Evolutionary conservation across 1,139 yeast genomes (phyloP).

Genomic region (Zhuliangozyma blackwelliae): DNA sequence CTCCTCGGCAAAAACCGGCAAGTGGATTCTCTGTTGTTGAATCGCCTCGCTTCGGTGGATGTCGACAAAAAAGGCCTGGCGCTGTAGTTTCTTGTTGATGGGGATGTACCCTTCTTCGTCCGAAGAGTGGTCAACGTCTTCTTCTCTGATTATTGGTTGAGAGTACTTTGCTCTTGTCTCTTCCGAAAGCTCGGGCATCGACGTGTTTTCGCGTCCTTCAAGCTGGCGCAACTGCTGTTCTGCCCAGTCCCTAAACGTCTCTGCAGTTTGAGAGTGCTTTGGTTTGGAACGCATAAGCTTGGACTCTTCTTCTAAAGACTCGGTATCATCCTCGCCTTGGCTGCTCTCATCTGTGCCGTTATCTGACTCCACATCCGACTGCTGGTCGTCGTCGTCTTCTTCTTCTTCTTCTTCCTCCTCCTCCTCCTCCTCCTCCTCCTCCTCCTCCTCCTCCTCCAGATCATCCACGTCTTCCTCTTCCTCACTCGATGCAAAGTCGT

Average conservation of each 20-base stretch:
- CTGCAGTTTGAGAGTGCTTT: constrained; percentile 39
- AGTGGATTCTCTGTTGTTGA: constrained; percentile 59
- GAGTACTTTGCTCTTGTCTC: constrained; percentile 43
- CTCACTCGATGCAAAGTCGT: constrained; percentile 30
- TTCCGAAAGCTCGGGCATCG: constrained; percentile 48
- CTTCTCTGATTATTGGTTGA: constrained; percentile 46
- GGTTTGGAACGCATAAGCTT: constrained; percentile 36
- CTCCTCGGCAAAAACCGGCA: constrained; percentile 91
- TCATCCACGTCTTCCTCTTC: constrained; percentile 17
- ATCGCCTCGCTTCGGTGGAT: constrained; percentile 63
- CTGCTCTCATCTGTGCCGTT: too few species aligned
- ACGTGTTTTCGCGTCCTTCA: constrained; percentile 53
- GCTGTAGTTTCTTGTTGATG: constrained; percentile 46
- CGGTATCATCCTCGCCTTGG: constrained; percentile 14
- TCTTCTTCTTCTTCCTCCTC: constrained; percentile 15
- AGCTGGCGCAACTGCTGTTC: constrained; percentile 50
- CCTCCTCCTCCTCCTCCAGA: constrained; percentile 13
- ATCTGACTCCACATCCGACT: constrained; percentile 12
- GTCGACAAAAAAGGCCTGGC: constrained; percentile 67
- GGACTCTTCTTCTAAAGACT: constrained; percentile 23
- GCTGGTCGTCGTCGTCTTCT: constrained; percentile 16
- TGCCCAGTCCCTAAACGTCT: constrained; percentile 59
- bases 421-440: constrained; percentile 14
- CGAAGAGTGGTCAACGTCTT: constrained; percentile 60
- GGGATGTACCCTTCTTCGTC: constrained; percentile 56